Conservation (phyloP, 164 flowering plant genomes). For the Chloranthus sessilifolius region DNA sequence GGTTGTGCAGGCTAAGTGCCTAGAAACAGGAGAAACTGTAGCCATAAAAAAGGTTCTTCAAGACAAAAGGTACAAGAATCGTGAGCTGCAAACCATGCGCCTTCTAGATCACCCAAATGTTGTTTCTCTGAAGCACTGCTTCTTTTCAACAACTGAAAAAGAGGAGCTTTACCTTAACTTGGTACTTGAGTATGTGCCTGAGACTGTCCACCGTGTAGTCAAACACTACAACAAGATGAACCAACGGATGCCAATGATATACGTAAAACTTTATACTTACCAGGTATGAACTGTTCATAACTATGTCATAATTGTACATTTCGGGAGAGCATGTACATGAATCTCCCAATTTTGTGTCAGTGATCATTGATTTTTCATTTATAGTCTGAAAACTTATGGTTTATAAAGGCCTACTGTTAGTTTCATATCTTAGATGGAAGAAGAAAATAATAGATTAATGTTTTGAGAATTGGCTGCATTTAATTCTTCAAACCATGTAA, state of each 20-base stretch:
- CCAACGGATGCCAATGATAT: constrained; percentile 56
- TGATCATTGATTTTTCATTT: too few relatives aligned
- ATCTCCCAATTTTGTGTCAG: background rate
- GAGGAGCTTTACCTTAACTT: constrained; percentile 56
- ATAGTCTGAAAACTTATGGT: too few relatives aligned
- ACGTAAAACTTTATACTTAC: constrained; percentile 49
- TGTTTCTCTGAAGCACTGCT: constrained; percentile 53
- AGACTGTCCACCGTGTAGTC: constrained; percentile 58
- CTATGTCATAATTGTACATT: too few relatives aligned
- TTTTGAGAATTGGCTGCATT: too few relatives aligned
- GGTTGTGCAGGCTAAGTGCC: constrained; percentile 57
- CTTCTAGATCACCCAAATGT: constrained; percentile 62
- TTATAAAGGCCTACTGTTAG: too few relatives aligned
- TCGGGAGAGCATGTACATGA: too few relatives aligned
- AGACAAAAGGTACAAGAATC: constrained; percentile 70
- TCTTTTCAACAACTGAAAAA: constrained; percentile 65
- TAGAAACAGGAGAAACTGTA: constrained; percentile 69
- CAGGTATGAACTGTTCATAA: too few relatives aligned
- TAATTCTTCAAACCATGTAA: too few relatives aligned
- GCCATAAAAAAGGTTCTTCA: constrained; percentile 75
- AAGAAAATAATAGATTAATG: too few relatives aligned
- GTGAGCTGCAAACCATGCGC: constrained; percentile 74
- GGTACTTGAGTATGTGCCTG: constrained; percentile 65
- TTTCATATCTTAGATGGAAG: too few relatives aligned
- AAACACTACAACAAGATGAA: constrained; percentile 54